Evolutionary conservation across 2,329 filamentous ascomycete species (phyloP).

Genomic region (Aspergillus ruber): DNA sequence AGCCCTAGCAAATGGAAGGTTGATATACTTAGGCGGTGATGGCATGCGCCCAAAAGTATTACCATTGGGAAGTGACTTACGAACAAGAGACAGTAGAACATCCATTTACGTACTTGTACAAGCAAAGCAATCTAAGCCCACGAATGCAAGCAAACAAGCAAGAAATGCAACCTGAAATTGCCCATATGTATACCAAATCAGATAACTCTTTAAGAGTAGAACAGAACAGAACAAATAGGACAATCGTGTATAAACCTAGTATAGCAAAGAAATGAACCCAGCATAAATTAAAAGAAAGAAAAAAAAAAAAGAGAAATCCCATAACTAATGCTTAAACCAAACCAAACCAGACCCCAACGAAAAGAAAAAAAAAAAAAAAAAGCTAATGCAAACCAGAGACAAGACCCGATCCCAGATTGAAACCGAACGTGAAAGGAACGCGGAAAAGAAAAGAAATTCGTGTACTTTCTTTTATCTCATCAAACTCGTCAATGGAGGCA

Average conservation of each 20-base stretch:
- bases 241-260: no score
- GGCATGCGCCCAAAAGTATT: no score
- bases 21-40: no score
- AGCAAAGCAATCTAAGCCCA: no score
- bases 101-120: no score
- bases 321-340: conserved; percentile 12
- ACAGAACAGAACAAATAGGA: no score
- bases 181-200: no score
- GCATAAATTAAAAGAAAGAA: not conserved
- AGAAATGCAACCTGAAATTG: no score
- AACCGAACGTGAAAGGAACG: conserved; percentile 4
- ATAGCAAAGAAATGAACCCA: not conserved
- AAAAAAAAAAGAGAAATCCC: conserved; percentile 9
- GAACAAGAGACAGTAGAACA: no score
- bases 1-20: no score
- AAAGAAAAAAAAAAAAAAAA: conserved; percentile 4
- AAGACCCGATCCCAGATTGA: conserved; percentile 3
- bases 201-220: no score
- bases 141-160: no score
- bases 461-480: conserved; percentile 1
- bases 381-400: not conserved
- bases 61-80: not conserved
- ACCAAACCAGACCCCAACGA: conserved; percentile 7
- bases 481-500: not conserved
- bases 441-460: conserved; percentile 4